Percentiles rank a stretch among this genome's conserved stretches.
Evolutionary conservation across 140 eudicot genomes (phyloP).

Genomic region (Erigeron philadelphicus): DNA sequence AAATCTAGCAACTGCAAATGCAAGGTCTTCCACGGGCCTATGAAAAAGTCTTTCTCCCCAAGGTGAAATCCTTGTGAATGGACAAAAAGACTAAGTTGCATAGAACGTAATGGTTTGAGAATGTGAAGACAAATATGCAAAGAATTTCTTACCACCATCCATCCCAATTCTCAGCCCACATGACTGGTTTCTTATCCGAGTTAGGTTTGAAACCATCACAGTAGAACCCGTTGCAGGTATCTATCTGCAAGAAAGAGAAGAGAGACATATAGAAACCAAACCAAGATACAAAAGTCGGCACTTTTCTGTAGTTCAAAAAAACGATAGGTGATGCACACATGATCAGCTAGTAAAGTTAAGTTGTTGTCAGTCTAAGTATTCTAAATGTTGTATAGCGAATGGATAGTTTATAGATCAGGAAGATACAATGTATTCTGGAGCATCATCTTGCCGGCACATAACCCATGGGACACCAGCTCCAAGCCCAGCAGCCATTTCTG

Average conservation of each 20-base stretch:
- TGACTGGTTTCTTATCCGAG: conserved; percentile 64
- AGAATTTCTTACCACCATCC: conserved; percentile 44
- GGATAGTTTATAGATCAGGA: conserved; percentile 19
- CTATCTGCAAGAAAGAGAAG: conserved; percentile 43
- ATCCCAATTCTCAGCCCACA: conserved; percentile 98
- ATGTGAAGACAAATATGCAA: neutral
- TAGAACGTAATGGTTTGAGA: neutral
- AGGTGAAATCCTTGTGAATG: neutral
- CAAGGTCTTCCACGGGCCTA: conserved; percentile 81
- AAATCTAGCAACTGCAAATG: conserved; percentile 96
- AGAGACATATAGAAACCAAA: too few species aligned
- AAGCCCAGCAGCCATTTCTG: conserved; percentile 87
- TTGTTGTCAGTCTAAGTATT: neutral
- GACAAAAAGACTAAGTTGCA: too few species aligned
- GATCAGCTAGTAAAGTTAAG: too few species aligned
- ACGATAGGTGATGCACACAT: too few species aligned
- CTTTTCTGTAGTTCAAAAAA: too few species aligned
- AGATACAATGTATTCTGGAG: conserved; percentile 82
- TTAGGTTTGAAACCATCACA: conserved; percentile 88
- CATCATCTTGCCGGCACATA: conserved; percentile 95
- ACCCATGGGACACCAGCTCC: conserved; percentile 99
- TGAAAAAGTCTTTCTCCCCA: conserved; percentile 42
- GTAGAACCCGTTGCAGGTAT: conserved; percentile 89
- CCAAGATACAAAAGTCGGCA: too few species aligned
- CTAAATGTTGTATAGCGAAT: neutral